phyloP scores from a whole-genome alignment of 2,329 filamentous ascomycete species.

The Cytospora mali region DNA sequence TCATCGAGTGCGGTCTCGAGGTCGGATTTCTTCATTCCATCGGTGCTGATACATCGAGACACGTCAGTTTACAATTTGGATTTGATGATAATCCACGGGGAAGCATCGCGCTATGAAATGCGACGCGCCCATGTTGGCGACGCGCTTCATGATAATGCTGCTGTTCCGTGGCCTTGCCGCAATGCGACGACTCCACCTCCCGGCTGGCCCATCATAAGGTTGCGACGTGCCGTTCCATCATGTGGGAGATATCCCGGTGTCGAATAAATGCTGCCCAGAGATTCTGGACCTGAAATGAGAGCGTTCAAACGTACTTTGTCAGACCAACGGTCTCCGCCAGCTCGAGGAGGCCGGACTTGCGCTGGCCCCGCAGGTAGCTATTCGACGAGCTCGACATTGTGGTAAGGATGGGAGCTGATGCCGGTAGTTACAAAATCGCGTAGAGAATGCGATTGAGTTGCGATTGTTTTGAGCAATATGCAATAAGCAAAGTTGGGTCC shows the following conservation, averaged over 20 bases:
- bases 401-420: conserved; percentile 33
- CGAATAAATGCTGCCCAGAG: neutral
- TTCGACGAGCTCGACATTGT: conserved; percentile 61
- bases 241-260: neutral
- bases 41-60: conserved; percentile 55
- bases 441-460: conserved; percentile 38
- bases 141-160: neutral
- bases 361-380: conserved; percentile 78
- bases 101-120: neutral
- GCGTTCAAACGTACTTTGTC: conserved; percentile 63
- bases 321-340: conserved; percentile 73
- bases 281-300: conserved; percentile 17
- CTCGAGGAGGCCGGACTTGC: conserved; percentile 77
- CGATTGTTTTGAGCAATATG: conserved; percentile 28
- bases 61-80: conserved; percentile 21
- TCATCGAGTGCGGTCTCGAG: conserved; percentile 76
- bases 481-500: conserved; percentile 12
- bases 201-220: neutral
- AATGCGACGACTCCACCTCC: conserved; percentile 12
- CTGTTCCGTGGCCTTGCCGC: neutral
- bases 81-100: neutral
- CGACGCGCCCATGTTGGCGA: neutral
- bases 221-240: neutral
- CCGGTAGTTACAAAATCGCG: conserved; percentile 22
- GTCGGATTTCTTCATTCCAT: conserved; percentile 75